Evolutionary conservation across 805 yeast species (phyloP).

Genomic region (Saturnispora zaruensis): DNA sequence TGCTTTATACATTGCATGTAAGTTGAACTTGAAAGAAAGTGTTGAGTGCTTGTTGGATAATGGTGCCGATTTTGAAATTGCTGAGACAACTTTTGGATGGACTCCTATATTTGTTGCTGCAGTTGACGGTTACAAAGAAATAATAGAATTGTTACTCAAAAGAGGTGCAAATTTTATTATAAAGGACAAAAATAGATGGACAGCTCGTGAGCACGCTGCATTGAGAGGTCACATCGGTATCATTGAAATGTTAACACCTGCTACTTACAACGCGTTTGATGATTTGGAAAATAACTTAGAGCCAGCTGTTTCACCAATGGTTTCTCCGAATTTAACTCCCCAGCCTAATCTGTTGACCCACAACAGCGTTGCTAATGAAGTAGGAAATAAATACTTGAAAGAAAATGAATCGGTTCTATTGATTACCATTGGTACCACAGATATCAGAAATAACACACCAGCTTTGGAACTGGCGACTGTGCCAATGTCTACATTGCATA

Average conservation of each 20-base stretch:
- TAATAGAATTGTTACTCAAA: constrained; percentile 47
- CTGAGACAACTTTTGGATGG: constrained; percentile 83
- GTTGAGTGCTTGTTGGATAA: constrained; percentile 46
- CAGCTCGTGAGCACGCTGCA: constrained; percentile 95
- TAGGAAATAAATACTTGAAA: constrained; percentile 72
- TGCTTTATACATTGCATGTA: constrained; percentile 73
- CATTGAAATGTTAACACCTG: constrained; percentile 52
- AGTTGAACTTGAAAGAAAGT: constrained; percentile 44
- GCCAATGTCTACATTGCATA: constrained; percentile 65
- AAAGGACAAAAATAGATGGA: constrained; percentile 86
- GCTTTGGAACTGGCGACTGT: constrained; percentile 66
- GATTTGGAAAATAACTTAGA: constrained; percentile 13
- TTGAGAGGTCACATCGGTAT: constrained; percentile 76
- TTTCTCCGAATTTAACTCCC: constrained; percentile 25
- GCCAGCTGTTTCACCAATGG: constrained; percentile 25
- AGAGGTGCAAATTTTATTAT: constrained; percentile 46
- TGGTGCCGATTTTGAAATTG: constrained; percentile 67
- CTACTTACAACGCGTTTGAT: constrained; percentile 31
- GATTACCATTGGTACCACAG: constrained; percentile 81
- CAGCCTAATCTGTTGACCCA: neutral
- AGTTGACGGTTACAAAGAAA: constrained; percentile 62
- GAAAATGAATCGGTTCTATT: constrained; percentile 61
- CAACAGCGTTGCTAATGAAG: constrained; percentile 33
- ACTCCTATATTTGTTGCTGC: constrained; percentile 89
- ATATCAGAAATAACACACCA: constrained; percentile 46